These are phyloP conservation scores for Drechmeria coniospora DNA, from an alignment of 2,329 filamentous ascomycete species.

Conservation along the genomic window DNA sequence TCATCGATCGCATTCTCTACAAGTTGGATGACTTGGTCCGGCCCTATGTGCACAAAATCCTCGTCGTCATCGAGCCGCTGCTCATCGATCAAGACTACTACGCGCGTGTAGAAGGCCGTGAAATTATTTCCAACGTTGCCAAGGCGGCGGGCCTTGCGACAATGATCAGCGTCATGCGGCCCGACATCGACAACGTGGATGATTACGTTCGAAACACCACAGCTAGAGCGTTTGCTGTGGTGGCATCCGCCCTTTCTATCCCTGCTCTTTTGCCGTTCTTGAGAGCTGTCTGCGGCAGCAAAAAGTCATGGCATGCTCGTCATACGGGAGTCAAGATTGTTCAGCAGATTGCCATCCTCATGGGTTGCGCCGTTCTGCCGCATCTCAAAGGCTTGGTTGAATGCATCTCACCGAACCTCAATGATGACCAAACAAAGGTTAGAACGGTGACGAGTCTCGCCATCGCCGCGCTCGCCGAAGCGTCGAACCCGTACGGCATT, in stretches of 20 bases:
- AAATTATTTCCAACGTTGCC: conserved; percentile 95
- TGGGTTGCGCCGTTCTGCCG: conserved; percentile 92
- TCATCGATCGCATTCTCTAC: conserved; percentile 96
- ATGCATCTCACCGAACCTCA: conserved; percentile 88
- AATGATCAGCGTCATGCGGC: conserved; percentile 99
- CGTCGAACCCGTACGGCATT: conserved; percentile 95
- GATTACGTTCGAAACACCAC: conserved; percentile 98
- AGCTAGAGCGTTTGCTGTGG: conserved; percentile 89
- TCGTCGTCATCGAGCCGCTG: conserved; percentile 97
- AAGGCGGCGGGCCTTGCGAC: conserved; percentile 94
- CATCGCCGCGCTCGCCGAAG: conserved; percentile 87
- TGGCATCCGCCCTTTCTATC: conserved; percentile 90
- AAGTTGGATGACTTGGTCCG: conserved; percentile 94
- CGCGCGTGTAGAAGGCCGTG: conserved; percentile 89
- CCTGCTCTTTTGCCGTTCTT: conserved; percentile 90
- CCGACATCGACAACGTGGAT: conserved; percentile 95
- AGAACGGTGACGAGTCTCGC: conserved; percentile 90
- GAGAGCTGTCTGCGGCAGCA: conserved; percentile 87
- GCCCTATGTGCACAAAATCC: conserved; percentile 93
- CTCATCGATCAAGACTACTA: conserved; percentile 99
- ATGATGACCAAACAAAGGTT: conserved; percentile 96
- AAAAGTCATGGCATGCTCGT: conserved; percentile 96
- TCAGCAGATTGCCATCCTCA: conserved; percentile 94
- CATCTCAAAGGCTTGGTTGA: conserved; percentile 93
- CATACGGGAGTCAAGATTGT: conserved; percentile 99